A percentile compares a stretch with the other conserved stretches of the same genome.
Conservation (phyloP, 345 rosid genomes). For the Eucalyptus marginata region DNA sequence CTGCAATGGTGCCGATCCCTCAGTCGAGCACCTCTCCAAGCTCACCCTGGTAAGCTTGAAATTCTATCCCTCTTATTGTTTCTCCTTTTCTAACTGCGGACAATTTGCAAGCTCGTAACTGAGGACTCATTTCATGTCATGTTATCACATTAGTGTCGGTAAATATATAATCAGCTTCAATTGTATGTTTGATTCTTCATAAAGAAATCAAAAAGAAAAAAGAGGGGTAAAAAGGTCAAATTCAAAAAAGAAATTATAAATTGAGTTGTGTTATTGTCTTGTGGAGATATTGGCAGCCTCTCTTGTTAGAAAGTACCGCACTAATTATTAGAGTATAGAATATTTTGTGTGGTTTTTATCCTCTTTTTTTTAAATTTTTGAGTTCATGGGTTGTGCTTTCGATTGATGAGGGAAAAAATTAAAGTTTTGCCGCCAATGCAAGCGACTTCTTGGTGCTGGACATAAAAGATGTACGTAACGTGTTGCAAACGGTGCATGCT, state of each 20-base stretch:
- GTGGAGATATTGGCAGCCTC: not conserved
- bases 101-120: not conserved
- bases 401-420: not conserved
- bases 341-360: not conserved
- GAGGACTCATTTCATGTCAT: not conserved
- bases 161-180: not conserved
- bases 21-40: constrained; percentile 66
- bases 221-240: not conserved
- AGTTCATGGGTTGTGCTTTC: not conserved
- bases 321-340: not conserved
- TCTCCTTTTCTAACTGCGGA: not conserved
- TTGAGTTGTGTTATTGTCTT: not conserved
- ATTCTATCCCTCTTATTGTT: not conserved
- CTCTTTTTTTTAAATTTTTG: not conserved
- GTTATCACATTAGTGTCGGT: not conserved
- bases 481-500: not conserved
- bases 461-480: not conserved
- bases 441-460: not conserved
- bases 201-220: not conserved
- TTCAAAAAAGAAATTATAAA: not conserved
- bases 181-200: not conserved
- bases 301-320: not conserved
- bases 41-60: constrained; percentile 44
- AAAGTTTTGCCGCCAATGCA: not conserved
- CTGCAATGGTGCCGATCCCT: constrained; percentile 50